phyloP scores from a whole-genome alignment of 192 early-diverging fungal genomes.

The Coemansia sp. region DNA sequence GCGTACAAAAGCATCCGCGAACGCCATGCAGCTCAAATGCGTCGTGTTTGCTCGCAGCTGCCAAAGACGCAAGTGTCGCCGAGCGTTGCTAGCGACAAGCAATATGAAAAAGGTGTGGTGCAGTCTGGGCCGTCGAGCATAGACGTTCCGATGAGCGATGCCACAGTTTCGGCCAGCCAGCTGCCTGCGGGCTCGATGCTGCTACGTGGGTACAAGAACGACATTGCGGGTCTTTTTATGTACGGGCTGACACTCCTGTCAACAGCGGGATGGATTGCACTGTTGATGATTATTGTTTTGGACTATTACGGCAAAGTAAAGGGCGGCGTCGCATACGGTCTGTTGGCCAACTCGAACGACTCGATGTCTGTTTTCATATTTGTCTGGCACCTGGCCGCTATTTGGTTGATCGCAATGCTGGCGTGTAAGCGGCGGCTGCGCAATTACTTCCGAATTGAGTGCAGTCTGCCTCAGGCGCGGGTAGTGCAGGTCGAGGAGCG shows the following conservation, averaged over 20 bases:
- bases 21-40: neutral
- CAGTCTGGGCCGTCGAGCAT: slow-evolving; percentile 6
- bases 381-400: slow-evolving; percentile 51
- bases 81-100: neutral
- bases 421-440: slow-evolving; percentile 54
- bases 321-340: slow-evolving; percentile 43
- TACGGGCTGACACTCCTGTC: slow-evolving; percentile 56
- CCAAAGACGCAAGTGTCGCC: neutral
- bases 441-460: slow-evolving; percentile 69
- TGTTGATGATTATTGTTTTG: slow-evolving; percentile 64
- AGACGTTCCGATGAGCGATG: slow-evolving; percentile 2
- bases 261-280: slow-evolving; percentile 63
- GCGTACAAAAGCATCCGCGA: too few relatives aligned
- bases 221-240: slow-evolving; percentile 56
- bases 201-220: slow-evolving; percentile 65
- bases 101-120: neutral
- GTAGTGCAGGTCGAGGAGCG: slow-evolving; percentile 56
- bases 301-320: slow-evolving; percentile 75
- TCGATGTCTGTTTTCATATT: slow-evolving; percentile 51
- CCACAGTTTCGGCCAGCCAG: neutral
- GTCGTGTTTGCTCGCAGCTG: slow-evolving; percentile 28
- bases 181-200: slow-evolving; percentile 45
- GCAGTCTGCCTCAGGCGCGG: slow-evolving; percentile 38
- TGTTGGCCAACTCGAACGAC: slow-evolving; percentile 22
- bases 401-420: slow-evolving; percentile 50